Evolutionary conservation across 345 rosid species (phyloP).

Genomic region (Salix exigua): DNA sequence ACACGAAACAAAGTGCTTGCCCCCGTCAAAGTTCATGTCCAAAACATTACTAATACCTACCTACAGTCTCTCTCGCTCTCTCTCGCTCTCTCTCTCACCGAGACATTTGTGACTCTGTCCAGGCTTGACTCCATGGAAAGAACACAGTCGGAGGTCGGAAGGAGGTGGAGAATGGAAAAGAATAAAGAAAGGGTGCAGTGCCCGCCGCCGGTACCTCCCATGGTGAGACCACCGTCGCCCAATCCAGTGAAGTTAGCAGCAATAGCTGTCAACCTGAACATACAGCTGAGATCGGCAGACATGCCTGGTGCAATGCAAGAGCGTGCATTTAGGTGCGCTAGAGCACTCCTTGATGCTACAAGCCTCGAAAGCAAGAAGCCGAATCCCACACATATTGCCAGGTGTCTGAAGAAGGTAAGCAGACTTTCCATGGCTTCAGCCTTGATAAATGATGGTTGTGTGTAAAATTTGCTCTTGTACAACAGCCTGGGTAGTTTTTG

Average conservation of each 20-base stretch:
- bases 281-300: conserved; percentile 53
- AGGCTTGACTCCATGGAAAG: conserved; percentile 18
- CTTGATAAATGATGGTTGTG: not conserved
- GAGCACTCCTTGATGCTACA: conserved; percentile 28
- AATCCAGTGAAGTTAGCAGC: conserved; percentile 40
- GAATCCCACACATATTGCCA: conserved; percentile 38
- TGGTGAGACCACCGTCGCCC: conserved; percentile 4
- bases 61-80: not conserved
- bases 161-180: conserved; percentile 4
- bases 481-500: not conserved
- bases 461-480: not conserved
- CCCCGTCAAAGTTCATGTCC: conserved; percentile 17
- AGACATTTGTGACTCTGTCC: not conserved
- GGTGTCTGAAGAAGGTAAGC: conserved; percentile 44
- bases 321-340: conserved; percentile 38
- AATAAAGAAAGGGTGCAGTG: conserved; percentile 10
- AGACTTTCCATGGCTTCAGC: not conserved
- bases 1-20: not conserved
- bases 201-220: conserved; percentile 20
- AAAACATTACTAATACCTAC: conserved; percentile 3
- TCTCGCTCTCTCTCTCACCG: not conserved
- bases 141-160: conserved; percentile 15
- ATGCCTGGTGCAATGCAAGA: conserved; percentile 48
- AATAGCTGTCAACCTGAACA: conserved; percentile 38
- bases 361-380: conserved; percentile 14